Percentiles rank a stretch among this genome's conserved stretches.
Conservation (phyloP, 306 rosid genomes). For the Quercus aquifolioides region DNA sequence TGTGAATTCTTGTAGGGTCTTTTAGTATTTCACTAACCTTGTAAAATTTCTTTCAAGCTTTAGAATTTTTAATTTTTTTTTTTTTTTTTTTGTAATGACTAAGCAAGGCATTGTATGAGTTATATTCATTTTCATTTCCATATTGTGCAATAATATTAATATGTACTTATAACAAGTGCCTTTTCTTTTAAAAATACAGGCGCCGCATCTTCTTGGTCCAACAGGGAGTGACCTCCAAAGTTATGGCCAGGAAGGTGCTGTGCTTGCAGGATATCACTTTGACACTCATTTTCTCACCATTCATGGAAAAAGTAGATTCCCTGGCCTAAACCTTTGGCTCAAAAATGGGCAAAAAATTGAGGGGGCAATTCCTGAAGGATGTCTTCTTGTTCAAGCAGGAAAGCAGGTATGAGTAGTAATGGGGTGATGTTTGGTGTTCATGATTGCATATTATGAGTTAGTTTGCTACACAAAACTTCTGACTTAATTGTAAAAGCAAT, state of each 20-base stretch:
- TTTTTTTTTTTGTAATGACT: neutral
- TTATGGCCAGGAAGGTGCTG: slow-evolving; percentile 70
- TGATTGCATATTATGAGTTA: neutral
- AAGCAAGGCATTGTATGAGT: neutral
- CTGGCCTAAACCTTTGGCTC: slow-evolving; percentile 91
- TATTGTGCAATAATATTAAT: neutral
- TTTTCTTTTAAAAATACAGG: slow-evolving; percentile 46
- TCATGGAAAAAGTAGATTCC: slow-evolving; percentile 95
- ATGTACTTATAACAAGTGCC: neutral
- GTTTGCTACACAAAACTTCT: no score
- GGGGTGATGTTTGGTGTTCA: neutral
- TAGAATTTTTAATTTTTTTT: neutral
- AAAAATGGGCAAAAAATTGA: slow-evolving; percentile 81
- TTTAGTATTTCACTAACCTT: no score
- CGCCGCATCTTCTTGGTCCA: slow-evolving; percentile 94
- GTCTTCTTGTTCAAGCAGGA: slow-evolving; percentile 94
- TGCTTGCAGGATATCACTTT: slow-evolving; percentile 90
- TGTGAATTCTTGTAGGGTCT: no score
- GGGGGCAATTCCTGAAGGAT: slow-evolving; percentile 85
- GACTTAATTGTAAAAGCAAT: no score
- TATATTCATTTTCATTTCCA: slow-evolving; percentile 4
- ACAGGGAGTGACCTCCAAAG: slow-evolving; percentile 87
- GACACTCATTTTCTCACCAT: slow-evolving; percentile 87
- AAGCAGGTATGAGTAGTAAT: slow-evolving; percentile 61
- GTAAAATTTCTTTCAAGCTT: neutral